Evolutionary conservation across 2,329 filamentous ascomycete genomes (phyloP), one percentile per base, ranked within the genome.

Genomic region (Neonectria punicea): DNA sequence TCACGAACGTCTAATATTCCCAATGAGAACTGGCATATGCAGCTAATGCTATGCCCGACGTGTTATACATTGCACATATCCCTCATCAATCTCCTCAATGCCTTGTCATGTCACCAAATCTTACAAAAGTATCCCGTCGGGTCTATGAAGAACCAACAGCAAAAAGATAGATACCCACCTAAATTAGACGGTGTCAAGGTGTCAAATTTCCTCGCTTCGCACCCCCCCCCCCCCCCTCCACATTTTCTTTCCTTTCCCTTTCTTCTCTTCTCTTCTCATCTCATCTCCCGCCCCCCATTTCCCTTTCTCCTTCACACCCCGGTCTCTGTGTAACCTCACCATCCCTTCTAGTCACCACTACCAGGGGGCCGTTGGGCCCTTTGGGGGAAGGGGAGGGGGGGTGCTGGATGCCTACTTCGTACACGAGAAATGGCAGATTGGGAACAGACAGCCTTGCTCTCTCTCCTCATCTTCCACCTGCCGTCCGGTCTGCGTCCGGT

Each of bases 181-280:
- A 34, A 20, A 18, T 20, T 20, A 20, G 39, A 55, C 65, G 60
- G 60, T 50, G 61, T 63, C 60, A 36, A 36, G 34, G 34, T 36
- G 67, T 59, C 67, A 70, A 73, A 73, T 73, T 69, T 67, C 69
- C 61, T 70, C 62, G 63, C 58, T 61, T 59, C 53, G 67, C 61
- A 67, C 70, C 65, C 62, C 62, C 65, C 56, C 70, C 22, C 22
- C 22, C 22, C 22, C 22, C 22, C 22, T 66, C 58, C 67, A 68
- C 63, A 54, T 61, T 67, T 57, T 65, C 60, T 65, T 58, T 41
- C 54, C 30, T 25, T 32, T 49, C 25, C 25, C 10, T 22, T 14
- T 43, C 22, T 49, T 18, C 25, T 47, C 47, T 43, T 11, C n/a
- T 43, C 39, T 43, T 61, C 63, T 69, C 63, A 61, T 54, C 61